Conservation (phyloP, 176 grass and related monocot species). For the Phragmites australis region DNA sequence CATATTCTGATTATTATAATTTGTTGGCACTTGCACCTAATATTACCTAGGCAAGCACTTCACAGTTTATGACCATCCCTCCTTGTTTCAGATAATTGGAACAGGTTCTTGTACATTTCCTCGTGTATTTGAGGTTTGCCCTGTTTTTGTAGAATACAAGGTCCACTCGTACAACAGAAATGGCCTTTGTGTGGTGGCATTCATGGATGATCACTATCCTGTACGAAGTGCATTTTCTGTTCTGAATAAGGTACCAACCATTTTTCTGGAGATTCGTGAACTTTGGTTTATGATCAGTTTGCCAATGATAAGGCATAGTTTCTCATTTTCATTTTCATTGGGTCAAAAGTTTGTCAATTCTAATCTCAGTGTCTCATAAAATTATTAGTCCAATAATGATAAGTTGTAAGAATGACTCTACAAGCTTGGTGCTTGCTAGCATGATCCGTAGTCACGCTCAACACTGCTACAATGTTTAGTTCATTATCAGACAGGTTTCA, state of each 20-base stretch:
- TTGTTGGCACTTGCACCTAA: background rate
- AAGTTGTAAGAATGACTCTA: background rate
- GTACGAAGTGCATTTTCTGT: conserved; percentile 91
- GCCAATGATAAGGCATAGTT: background rate
- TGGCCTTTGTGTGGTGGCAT: conserved; percentile 77
- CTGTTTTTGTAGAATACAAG: conserved; percentile 70
- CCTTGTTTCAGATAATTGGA: background rate
- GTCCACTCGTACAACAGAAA: conserved; percentile 91
- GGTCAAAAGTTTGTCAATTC: background rate
- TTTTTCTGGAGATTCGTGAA: conserved; percentile 4
- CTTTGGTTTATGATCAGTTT: background rate
- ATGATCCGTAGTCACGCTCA: background rate
- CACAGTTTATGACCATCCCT: background rate
- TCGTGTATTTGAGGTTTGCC: background rate
- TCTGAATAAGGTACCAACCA: conserved; percentile 64
- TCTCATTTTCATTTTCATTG: background rate
- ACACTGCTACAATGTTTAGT: background rate
- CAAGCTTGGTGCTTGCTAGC: background rate
- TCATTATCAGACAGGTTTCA: background rate
- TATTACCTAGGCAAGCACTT: background rate
- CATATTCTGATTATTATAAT: background rate
- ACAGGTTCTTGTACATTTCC: background rate
- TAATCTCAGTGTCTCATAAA: background rate
- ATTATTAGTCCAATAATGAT: background rate
- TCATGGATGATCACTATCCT: conserved; percentile 98